Conservation (phyloP, 2,329 filamentous ascomycete species). For the Hypoxylon sp. region DNA sequence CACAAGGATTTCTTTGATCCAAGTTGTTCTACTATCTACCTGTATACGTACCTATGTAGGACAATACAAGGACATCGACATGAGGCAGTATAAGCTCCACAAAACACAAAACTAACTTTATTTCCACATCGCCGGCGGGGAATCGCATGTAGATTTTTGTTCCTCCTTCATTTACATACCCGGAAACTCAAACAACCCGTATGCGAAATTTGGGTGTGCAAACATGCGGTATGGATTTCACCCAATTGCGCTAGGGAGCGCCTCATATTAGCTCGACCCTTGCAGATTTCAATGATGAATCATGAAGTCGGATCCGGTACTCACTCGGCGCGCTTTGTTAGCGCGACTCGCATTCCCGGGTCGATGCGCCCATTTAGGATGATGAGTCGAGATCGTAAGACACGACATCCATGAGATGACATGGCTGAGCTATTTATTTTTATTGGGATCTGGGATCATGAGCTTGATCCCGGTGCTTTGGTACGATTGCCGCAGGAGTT, state of each 20-base stretch:
- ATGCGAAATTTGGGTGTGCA: background rate
- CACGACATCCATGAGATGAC: background rate
- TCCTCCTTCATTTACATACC: background rate
- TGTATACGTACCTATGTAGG: too few relatives aligned
- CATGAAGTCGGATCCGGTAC: constrained; percentile 25
- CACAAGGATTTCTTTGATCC: too few relatives aligned
- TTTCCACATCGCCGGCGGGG: background rate
- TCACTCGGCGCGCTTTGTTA: constrained; percentile 2
- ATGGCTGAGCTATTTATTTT: background rate
- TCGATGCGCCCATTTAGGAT: constrained; percentile 8
- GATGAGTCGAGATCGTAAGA: constrained; percentile 12
- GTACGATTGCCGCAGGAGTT: background rate
- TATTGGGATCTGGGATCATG: background rate
- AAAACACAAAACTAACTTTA: background rate
- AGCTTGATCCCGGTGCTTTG: background rate
- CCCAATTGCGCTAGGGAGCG: background rate
- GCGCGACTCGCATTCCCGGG: constrained; percentile 11
- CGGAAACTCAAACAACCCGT: background rate
- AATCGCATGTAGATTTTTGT: background rate
- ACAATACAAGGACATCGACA: too few relatives aligned
- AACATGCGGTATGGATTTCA: background rate
- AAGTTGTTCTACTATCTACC: background rate
- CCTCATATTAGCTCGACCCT: background rate
- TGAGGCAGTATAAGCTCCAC: background rate
- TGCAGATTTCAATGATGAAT: constrained; percentile 31